Percentiles rank a stretch among this genome's conserved stretches.
phyloP scores from a whole-genome alignment of 257 asterid species.

The Solanum corneliomulleri region DNA sequence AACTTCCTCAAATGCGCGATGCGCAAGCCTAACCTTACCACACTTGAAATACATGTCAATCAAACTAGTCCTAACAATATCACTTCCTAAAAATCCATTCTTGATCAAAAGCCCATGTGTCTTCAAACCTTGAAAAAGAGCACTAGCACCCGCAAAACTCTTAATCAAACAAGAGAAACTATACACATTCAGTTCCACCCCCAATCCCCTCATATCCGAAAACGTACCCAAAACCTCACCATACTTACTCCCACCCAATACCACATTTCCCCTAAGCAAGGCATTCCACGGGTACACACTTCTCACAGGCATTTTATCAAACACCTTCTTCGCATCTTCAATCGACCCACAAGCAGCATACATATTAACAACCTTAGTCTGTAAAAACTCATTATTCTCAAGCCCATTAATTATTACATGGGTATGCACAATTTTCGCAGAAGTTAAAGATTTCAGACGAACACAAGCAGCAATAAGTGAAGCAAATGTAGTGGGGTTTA shows the following conservation, averaged over 20 bases:
- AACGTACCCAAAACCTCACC: slow-evolving; percentile 40
- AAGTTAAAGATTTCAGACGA: slow-evolving; percentile 34
- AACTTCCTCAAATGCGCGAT: slow-evolving; percentile 47
- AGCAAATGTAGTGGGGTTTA: slow-evolving; percentile 64
- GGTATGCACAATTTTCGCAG: slow-evolving; percentile 50
- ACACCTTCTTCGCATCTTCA: slow-evolving; percentile 62
- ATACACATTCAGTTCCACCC: slow-evolving; percentile 70
- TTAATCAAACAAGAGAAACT: slow-evolving; percentile 84
- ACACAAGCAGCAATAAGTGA: slow-evolving; percentile 52
- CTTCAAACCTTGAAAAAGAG: slow-evolving; percentile 63
- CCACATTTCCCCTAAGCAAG: slow-evolving; percentile 76
- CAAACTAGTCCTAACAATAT: slow-evolving; percentile 56
- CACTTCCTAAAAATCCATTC: slow-evolving; percentile 53
- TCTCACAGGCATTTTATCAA: slow-evolving; percentile 43
- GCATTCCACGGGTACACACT: slow-evolving; percentile 94
- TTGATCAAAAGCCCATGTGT: slow-evolving; percentile 68
- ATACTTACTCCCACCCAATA: slow-evolving; percentile 48
- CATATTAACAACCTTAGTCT: slow-evolving; percentile 63
- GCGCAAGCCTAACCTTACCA: slow-evolving; percentile 66
- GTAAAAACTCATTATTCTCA: slow-evolving; percentile 58
- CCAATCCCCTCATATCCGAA: slow-evolving; percentile 58
- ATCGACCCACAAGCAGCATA: slow-evolving; percentile 57
- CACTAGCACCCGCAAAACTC: slow-evolving; percentile 70
- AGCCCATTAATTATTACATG: slow-evolving; percentile 64
- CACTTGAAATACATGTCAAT: slow-evolving; percentile 93